A percentile compares a stretch with the other conserved stretches of the same genome.
phyloP scores from a whole-genome alignment of 108 stramenopile species.

The Cyclostephanos invisitatus region DNA sequence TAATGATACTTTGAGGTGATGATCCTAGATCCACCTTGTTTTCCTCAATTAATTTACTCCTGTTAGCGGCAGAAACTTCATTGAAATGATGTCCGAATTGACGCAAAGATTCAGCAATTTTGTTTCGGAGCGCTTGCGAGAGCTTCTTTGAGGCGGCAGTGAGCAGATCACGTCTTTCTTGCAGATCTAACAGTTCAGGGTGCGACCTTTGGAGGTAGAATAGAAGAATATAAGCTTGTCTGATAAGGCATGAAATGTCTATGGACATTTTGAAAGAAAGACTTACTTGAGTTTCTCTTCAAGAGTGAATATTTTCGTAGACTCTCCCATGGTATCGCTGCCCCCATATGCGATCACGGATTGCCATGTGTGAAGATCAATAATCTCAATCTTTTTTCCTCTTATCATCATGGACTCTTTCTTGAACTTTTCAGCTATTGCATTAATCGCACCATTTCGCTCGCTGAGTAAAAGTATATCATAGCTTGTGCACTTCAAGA shows the following conservation, averaged over 20 bases:
- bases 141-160: conserved; percentile 18
- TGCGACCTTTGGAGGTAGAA: conserved; percentile 11
- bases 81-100: conserved; percentile 18
- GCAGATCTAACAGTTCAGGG: conserved; percentile 30
- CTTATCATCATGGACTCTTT: conserved; percentile 15
- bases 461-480: conserved; percentile 51
- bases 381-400: conserved; percentile 13
- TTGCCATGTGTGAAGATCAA: conserved; percentile 43
- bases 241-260: neutral
- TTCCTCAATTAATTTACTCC: conserved; percentile 12
- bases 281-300: conserved; percentile 46
- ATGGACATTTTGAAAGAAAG: neutral
- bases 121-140: conserved; percentile 14
- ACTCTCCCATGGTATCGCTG: conserved; percentile 38
- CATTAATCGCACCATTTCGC: conserved; percentile 61
- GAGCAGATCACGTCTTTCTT: conserved; percentile 22
- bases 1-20: conserved; percentile 25
- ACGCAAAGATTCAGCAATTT: conserved; percentile 15
- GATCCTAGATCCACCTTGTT: conserved; percentile 8
- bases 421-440: conserved; percentile 56
- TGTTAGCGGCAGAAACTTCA: conserved; percentile 11
- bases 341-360: conserved; percentile 45
- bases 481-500: conserved; percentile 43
- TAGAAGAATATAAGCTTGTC: neutral
- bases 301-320: conserved; percentile 44